Evolutionary conservation across 148 eudicot species (phyloP).

Genomic region (Euryodendron excelsum): DNA sequence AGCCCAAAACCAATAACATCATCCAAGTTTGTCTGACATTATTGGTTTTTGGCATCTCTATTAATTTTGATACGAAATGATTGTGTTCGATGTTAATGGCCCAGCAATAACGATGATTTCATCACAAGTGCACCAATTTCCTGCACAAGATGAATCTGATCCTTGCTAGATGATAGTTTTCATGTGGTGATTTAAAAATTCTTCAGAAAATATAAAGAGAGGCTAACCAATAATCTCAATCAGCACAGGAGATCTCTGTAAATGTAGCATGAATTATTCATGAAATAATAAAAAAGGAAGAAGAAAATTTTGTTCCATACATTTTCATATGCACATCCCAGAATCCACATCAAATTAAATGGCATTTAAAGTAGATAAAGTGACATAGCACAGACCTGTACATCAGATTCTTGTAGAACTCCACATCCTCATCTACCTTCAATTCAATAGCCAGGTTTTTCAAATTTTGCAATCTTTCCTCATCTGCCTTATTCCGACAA

Average conservation of each 20-base stretch:
- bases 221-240: neutral
- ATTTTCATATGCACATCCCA: neutral
- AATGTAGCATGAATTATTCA: neutral
- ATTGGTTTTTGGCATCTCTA: too few species aligned
- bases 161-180: neutral
- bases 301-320: neutral
- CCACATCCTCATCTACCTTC: slow-evolving; percentile 72
- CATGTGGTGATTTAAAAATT: neutral
- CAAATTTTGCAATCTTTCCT: slow-evolving; percentile 74
- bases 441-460: slow-evolving; percentile 65
- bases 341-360: neutral
- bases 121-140: slow-evolving; percentile 1
- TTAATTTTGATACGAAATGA: neutral
- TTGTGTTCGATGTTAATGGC: neutral
- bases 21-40: neutral
- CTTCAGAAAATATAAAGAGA: neutral
- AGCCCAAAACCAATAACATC: neutral
- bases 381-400: slow-evolving; percentile 58
- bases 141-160: neutral
- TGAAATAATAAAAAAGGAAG: neutral
- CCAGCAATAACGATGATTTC: neutral
- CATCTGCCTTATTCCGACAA: slow-evolving; percentile 88
- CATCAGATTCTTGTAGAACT: slow-evolving; percentile 79
- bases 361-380: neutral
- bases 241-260: neutral